Conservation (phyloP, 192 early-diverging fungal species). For the Gamsiella multidivaricata region DNA sequence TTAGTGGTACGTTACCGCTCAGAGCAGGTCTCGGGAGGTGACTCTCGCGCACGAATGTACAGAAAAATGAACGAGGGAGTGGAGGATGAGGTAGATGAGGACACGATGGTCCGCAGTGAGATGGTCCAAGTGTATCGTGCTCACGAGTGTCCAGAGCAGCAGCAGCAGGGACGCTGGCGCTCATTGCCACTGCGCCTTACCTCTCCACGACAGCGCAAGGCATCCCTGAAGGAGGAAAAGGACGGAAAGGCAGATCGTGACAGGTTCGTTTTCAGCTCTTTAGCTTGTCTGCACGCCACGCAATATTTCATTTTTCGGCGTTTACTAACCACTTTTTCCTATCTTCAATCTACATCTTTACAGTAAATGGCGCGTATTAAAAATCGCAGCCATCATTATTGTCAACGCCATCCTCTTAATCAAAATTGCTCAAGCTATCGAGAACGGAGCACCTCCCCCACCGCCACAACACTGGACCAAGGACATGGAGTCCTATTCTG, state of each 20-base stretch:
- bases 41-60: background rate
- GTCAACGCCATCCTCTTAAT: constrained; percentile 34
- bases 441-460: background rate
- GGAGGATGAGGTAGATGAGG: constrained; percentile 1
- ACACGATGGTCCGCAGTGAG: background rate
- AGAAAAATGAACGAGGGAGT: constrained; percentile 1
- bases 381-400: constrained; percentile 28
- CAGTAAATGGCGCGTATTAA: constrained; percentile 33
- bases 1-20: constrained; percentile 26
- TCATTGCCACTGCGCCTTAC: constrained; percentile 2
- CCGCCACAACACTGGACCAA: constrained; percentile 11
- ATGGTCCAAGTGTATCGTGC: constrained; percentile 27
- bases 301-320: too few relatives aligned
- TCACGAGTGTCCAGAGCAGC: constrained; percentile 1
- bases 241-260: constrained; percentile 5
- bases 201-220: background rate
- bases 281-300: too few relatives aligned
- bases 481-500: constrained; percentile 32
- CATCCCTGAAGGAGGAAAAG: constrained; percentile 14
- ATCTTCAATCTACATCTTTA: background rate
- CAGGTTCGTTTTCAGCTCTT: too few relatives aligned
- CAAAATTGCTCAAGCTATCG: constrained; percentile 22
- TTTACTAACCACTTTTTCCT: background rate
- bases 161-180: constrained; percentile 26
- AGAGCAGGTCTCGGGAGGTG: background rate